A percentile compares a stretch with the other conserved stretches of the same genome.
phyloP scores from a whole-genome alignment of 2,329 filamentous ascomycete species.

The Aspergillus fischeri region DNA sequence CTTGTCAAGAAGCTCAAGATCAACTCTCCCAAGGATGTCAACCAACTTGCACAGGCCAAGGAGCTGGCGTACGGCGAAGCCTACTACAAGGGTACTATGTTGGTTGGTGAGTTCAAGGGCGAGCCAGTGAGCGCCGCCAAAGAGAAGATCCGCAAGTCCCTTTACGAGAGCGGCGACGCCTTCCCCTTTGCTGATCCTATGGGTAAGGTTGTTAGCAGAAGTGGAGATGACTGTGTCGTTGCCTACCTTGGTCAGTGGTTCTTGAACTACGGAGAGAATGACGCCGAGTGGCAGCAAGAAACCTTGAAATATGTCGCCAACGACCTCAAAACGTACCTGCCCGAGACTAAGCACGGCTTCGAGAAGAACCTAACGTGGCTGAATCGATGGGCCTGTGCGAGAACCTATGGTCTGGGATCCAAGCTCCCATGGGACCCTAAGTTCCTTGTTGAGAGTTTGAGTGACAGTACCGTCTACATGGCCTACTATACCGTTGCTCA shows the following conservation, averaged over 20 bases:
- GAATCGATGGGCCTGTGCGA: conserved; percentile 89
- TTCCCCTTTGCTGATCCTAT: conserved; percentile 95
- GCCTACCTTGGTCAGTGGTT: conserved; percentile 97
- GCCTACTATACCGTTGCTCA: conserved; percentile 60
- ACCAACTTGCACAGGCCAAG: conserved; percentile 88
- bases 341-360: conserved; percentile 74
- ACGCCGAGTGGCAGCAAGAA: conserved; percentile 70
- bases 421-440: conserved; percentile 90
- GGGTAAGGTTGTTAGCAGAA: conserved; percentile 80
- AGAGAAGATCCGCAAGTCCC: conserved; percentile 72
- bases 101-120: conserved; percentile 82
- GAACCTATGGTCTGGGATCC: conserved; percentile 87
- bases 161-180: conserved; percentile 72
- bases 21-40: conserved; percentile 89
- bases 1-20: conserved; percentile 94
- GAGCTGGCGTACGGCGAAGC: conserved; percentile 96
- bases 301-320: conserved; percentile 70
- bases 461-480: conserved; percentile 84
- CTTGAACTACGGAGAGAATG: conserved; percentile 88
- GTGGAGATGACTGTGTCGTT: conserved; percentile 88
- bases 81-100: conserved; percentile 91
- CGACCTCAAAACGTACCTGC: conserved; percentile 73
- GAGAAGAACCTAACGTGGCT: conserved; percentile 87
- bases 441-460: conserved; percentile 88
- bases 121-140: conserved; percentile 83